Conservation (phyloP, 164 flowering plant species). For the Dillenia turbinata region DNA sequence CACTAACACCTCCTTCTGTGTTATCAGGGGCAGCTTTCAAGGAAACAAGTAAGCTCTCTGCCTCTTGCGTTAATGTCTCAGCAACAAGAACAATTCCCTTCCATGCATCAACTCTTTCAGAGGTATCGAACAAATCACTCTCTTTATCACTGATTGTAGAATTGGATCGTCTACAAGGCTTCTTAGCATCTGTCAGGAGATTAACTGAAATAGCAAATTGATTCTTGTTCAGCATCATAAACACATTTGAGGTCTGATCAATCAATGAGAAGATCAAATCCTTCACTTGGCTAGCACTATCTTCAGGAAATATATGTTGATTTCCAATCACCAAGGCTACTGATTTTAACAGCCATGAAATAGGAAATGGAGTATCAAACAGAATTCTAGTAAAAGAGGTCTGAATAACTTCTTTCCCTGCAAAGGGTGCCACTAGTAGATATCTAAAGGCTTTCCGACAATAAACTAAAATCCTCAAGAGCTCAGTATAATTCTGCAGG, state of each 20-base stretch:
- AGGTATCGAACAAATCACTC: conserved; percentile 15
- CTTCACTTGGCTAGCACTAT: conserved; percentile 22
- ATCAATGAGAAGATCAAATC: conserved; percentile 47
- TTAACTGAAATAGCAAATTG: conserved; percentile 25
- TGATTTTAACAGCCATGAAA: conserved; percentile 71
- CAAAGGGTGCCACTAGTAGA: conserved; percentile 40
- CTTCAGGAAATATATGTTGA: conserved; percentile 27
- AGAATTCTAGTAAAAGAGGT: conserved; percentile 21
- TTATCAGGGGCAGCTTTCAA: conserved; percentile 23
- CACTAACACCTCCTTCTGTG: conserved; percentile 11
- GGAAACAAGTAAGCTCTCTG: conserved; percentile 18
- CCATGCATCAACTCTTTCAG: conserved; percentile 26
- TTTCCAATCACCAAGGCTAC: conserved; percentile 32
- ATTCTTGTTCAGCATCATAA: conserved; percentile 43
- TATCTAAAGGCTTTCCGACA: conserved; percentile 71
- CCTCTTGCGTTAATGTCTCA: conserved; percentile 47
- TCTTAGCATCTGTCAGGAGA: conserved; percentile 8
- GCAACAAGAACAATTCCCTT: conserved; percentile 30
- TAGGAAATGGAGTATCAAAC: conserved; percentile 29
- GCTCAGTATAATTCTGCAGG: conserved; percentile 21
- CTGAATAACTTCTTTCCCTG: conserved; percentile 31
- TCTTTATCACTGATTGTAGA: conserved; percentile 9
- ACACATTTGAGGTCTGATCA: conserved; percentile 67
- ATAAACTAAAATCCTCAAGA: conserved; percentile 45
- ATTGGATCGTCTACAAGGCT: conserved; percentile 9